Conservation (phyloP, 2,329 filamentous ascomycete genomes). For the Penicillium crustosum region DNA sequence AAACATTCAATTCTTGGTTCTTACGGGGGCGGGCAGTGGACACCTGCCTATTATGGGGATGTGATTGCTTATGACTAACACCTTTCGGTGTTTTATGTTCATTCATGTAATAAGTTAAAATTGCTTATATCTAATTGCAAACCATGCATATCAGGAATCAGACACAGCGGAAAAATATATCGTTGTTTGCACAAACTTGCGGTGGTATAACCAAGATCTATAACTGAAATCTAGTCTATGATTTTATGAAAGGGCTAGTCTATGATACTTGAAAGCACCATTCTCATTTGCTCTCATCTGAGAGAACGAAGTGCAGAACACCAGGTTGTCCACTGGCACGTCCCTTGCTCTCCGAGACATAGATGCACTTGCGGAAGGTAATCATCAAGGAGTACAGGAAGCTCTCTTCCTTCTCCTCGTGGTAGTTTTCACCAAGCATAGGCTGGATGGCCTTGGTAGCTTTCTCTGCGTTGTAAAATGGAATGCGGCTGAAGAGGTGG, state of each 20-base stretch:
- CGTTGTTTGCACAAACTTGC: background rate
- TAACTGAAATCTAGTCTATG: conserved; percentile 1
- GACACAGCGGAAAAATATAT: background rate
- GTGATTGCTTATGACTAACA: background rate
- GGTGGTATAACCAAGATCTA: background rate
- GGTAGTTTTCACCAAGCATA: conserved; percentile 57
- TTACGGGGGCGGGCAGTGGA: background rate
- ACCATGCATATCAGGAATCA: background rate
- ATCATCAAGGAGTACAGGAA: conserved; percentile 51
- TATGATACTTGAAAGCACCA: background rate
- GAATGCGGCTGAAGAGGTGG: conserved; percentile 62
- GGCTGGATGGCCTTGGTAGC: conserved; percentile 59
- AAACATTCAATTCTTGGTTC: background rate
- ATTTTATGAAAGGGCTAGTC: background rate
- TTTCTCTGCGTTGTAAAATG: conserved; percentile 61
- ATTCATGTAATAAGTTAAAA: background rate
- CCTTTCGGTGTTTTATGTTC: background rate
- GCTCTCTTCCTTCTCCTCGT: conserved; percentile 35
- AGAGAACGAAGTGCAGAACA: conserved; percentile 22
- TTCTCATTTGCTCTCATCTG: conserved; percentile 13
- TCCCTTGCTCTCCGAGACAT: conserved; percentile 40
- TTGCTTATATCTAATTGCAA: background rate
- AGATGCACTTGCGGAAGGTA: conserved; percentile 51
- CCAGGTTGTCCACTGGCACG: conserved; percentile 24
- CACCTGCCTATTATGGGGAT: background rate